Base-by-base conservation (phyloP, 768 basidiomycete genomes). In the Royoungia palumana region DNA sequence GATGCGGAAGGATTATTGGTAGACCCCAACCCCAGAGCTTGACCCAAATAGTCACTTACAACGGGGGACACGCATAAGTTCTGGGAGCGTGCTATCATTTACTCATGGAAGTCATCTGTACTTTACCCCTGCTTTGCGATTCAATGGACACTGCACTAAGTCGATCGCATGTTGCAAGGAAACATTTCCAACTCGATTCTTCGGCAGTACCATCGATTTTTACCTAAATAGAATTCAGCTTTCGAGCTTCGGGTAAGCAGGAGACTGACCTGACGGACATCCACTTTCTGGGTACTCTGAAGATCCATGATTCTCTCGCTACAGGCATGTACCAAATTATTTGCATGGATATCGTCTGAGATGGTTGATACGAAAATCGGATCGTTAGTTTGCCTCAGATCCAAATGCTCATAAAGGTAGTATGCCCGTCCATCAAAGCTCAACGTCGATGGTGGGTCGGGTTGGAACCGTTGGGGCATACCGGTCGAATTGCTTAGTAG, bases 241-340 rank as follows among this genome's bases (percentile, higher is more conserved):
- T 41, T 48, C 37, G 21, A 19, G 27, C n/a, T 32, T 47, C n/a
- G 24, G 7, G 20, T 17, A 5, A 45, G 28, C 5, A 10, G 20
- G 21, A 24, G 36, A 55, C 71, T 47, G 61, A 86, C 87, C 75
- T 81, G 70, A 64, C 82, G 86, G 14, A 69, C 57, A 14, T 74
- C 72, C 17, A 66, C 71, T 57, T 74, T 76, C 49, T 82, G 72
- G 20, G 73, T 72, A 47, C 72, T 78, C 55, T 82, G 83, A 19
- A 79, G 63, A 56, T 85, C 83, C 12, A 77, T 49, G 13, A 71
- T 57, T 45, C 72, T 80, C 60, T 87, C 85, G 24, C 60, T 73
- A 21, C 69, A 57, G 28, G 70, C 60, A 35, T 50, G 34, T 47
- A 53, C 42, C 16, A 19, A 35, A 25, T 49, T 27, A 20, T 49